These are phyloP conservation scores for Alliaria petiolata DNA, from an alignment of 345 rosid genomes.

Conservation along the genomic window DNA sequence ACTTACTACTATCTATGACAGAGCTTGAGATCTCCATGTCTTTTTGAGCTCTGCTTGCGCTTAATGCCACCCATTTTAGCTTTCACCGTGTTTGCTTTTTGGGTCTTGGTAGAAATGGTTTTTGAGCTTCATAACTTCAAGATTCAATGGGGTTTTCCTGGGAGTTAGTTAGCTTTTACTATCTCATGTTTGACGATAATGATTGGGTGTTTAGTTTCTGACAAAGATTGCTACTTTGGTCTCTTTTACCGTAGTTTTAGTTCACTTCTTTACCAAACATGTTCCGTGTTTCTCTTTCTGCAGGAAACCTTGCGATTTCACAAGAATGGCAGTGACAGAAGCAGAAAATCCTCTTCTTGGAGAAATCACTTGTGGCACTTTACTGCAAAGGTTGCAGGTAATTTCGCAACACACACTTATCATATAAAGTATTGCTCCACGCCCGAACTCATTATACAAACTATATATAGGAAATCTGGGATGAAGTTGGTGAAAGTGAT, in stretches of 20 bases:
- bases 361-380: constrained; percentile 79
- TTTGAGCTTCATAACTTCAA: too few relatives aligned
- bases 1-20: not conserved
- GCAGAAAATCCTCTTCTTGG: constrained; percentile 73
- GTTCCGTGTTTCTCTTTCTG: constrained; percentile 13
- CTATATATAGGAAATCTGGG: constrained; percentile 83
- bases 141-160: too few relatives aligned
- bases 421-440: not conserved
- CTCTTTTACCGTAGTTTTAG: not conserved
- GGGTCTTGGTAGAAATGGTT: not conserved
- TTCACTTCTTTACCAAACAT: not conserved
- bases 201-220: not conserved
- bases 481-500: constrained; percentile 95
- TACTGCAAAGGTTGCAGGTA: constrained; percentile 88
- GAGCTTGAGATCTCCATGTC: constrained; percentile 24
- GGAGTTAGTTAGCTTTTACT: too few relatives aligned
- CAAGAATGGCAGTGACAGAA: constrained; percentile 63
- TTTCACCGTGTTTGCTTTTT: not conserved
- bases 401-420: not conserved
- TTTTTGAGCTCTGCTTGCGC: constrained; percentile 6
- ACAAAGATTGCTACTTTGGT: constrained; percentile 3
- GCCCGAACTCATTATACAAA: not conserved
- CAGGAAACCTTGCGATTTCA: constrained; percentile 32
- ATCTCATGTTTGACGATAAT: too few relatives aligned
- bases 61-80: not conserved